Base-by-base conservation (phyloP, 768 basidiomycete species). In the Leucosporidium scottii region DNA sequence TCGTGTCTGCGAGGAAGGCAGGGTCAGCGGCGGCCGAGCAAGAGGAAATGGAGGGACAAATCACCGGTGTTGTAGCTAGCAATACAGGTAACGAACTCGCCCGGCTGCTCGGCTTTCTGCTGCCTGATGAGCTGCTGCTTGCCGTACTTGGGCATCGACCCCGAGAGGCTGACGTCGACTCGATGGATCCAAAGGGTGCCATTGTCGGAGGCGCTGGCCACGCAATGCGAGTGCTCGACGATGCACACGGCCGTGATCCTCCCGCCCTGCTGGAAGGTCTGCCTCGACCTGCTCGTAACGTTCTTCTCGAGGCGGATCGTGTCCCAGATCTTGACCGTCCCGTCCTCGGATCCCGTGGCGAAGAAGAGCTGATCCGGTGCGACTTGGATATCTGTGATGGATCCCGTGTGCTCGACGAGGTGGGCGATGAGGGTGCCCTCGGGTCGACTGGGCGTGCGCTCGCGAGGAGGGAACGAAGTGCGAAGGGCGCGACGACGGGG, bases 341-440 rank as follows among this genome's bases (percentile, higher is more conserved):
- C 75, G 62, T 82, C 81, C n/a, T 79, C 76, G 2, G 81, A 81
- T 7, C 78, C 78, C 0, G 81, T 79, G 8, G 79, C 80, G 66
- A 82, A 97, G 82, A 96, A 99, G 76, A 87, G 80, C 74, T 96
- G 91, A 75, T 98, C 96, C 3, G 94, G 93, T 1, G 94, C 87
- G 28, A 93, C 89, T 2, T 87, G 87, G 28, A 98, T 80, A 12
- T 85, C 84, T 3, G 88, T 91, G 66, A 98, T 81, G 1, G 85
- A 81, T 30, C 88, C 90, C 0, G 86, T 83, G 75, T 97, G 94
- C 5, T 91, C 89, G 23, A 84, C 83, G 21, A 96, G 83, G 77
- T 94, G 88, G 0, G 89, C 87, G 61, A 98, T 85, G 63, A 97
- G 83, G 4, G 84, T 86, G 2, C 90, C 88, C 70, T 93, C 91